Conservation (phyloP, 495 filamentous ascomycete genomes). For the Aspergillus wentii region DNA sequence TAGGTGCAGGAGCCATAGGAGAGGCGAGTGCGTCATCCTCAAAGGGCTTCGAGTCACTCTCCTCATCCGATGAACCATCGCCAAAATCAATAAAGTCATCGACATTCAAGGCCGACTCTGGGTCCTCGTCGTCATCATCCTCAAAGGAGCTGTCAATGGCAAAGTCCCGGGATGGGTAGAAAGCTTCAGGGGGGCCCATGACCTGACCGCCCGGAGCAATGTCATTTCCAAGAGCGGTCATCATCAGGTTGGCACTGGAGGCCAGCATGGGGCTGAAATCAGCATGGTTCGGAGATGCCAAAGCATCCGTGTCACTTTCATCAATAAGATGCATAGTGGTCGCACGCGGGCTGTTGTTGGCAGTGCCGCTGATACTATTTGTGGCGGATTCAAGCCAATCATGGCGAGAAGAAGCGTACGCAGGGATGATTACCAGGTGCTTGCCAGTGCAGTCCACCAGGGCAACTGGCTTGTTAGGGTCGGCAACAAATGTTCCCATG, state of each 20-base stretch:
- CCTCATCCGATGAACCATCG: conserved; percentile 53
- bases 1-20: conserved; percentile 29
- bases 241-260: conserved; percentile 70
- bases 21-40: conserved; percentile 36
- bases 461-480: conserved; percentile 66
- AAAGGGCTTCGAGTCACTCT: conserved; percentile 27
- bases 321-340: conserved; percentile 45
- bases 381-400: conserved; percentile 44
- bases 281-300: conserved; percentile 39
- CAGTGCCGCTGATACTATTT: conserved; percentile 46
- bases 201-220: conserved; percentile 60
- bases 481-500: conserved; percentile 48
- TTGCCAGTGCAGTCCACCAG: conserved; percentile 66
- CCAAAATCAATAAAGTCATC: conserved; percentile 72
- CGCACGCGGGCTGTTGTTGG: conserved; percentile 49
- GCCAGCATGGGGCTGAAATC: conserved; percentile 57
- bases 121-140: conserved; percentile 58
- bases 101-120: conserved; percentile 59
- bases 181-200: conserved; percentile 70
- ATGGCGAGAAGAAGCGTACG: conserved; percentile 43
- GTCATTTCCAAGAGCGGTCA: conserved; percentile 58
- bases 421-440: conserved; percentile 63
- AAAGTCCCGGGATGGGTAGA: conserved; percentile 64
- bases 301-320: conserved; percentile 47
- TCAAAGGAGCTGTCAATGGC: conserved; percentile 49